phyloP scores from a whole-genome alignment of 257 asterid species.

The Galeopsis tetrahit region DNA sequence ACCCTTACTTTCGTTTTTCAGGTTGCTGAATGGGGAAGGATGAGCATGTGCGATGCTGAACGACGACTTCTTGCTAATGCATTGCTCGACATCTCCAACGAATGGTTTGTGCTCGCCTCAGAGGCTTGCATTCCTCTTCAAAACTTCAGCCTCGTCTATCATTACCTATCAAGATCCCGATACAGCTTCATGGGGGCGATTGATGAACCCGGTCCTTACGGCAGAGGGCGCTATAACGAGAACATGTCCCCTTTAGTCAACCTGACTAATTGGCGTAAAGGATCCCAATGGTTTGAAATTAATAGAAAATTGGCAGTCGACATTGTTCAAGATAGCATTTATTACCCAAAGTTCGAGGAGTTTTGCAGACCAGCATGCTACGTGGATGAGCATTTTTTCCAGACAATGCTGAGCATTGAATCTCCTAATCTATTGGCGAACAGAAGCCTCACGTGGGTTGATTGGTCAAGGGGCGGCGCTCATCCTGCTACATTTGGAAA shows the following conservation, averaged over 20 bases:
- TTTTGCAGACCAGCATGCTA: conserved; percentile 57
- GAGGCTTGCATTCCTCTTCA: conserved; percentile 67
- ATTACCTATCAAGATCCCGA: conserved; percentile 54
- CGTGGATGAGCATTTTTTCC: conserved; percentile 62
- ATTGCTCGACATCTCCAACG: conserved; percentile 75
- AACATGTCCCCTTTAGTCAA: conserved; percentile 51
- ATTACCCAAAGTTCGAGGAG: conserved; percentile 51
- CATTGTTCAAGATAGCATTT: conserved; percentile 39
- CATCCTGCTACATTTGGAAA: conserved; percentile 87
- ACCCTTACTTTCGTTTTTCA: conserved; percentile 22
- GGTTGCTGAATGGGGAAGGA: conserved; percentile 73
- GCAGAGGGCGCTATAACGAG: conserved; percentile 52
- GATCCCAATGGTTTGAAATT: conserved; percentile 62
- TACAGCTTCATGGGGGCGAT: conserved; percentile 55
- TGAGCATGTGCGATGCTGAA: conserved; percentile 88
- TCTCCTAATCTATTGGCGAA: conserved; percentile 74
- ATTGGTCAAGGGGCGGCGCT: conserved; percentile 96
- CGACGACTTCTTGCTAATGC: conserved; percentile 83
- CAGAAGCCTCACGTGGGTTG: conserved; percentile 82
- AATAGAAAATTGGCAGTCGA: conserved; percentile 48
- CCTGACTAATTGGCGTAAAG: conserved; percentile 58
- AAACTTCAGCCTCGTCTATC: conserved; percentile 50
- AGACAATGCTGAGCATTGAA: conserved; percentile 69
- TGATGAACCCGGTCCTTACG: conserved; percentile 56
- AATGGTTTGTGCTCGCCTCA: conserved; percentile 74